Evolutionary conservation across 768 basidiomycete species (phyloP), one percentile per base, ranked within the genome.

Genomic region (Melanogaster broomeanus): DNA sequence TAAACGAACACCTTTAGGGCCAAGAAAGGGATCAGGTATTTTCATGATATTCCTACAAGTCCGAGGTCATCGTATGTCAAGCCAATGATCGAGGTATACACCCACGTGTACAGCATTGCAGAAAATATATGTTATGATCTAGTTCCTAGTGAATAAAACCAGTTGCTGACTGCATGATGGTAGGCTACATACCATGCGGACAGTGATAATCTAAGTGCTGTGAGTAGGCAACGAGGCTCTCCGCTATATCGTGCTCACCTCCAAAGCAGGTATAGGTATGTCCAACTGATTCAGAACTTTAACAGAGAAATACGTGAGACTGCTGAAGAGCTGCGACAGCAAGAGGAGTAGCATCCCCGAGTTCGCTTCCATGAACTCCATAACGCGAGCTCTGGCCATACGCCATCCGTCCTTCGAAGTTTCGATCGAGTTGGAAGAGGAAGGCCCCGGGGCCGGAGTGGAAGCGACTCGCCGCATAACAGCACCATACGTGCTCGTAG

Each of bases 11-110:
- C n/a, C n/a, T n/a, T n/a, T n/a, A n/a, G n/a, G n/a, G n/a, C n/a
- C n/a, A n/a, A n/a, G n/a, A n/a, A n/a, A n/a, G n/a, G n/a, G n/a
- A n/a, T n/a, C n/a, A n/a, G n/a, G n/a, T n/a, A n/a, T n/a, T n/a
- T n/a, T n/a, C n/a, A n/a, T n/a, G n/a, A n/a, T n/a, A n/a, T 5
- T 71, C 50, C 31, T 89, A 92, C 80, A 2, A 77, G 87, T 40
- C 83, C 82, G 0, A 90, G 90, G 1, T 89, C 90, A n/a, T n/a
- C n/a, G n/a, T n/a, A n/a, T n/a, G n/a, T n/a, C n/a, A 30, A 30
- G 30, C 30, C 8, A 2, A 30, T 12, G 9, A 10, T 30, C 10
- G 0, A 85, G 59, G 25, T 84, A 65, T 45, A 13, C 38, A 53
- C 50, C 9, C 55, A 79, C 77, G 84, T 80, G 61, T 81, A 84